Conservation (phyloP, 257 asterid genomes). For the Vinca minor region DNA sequence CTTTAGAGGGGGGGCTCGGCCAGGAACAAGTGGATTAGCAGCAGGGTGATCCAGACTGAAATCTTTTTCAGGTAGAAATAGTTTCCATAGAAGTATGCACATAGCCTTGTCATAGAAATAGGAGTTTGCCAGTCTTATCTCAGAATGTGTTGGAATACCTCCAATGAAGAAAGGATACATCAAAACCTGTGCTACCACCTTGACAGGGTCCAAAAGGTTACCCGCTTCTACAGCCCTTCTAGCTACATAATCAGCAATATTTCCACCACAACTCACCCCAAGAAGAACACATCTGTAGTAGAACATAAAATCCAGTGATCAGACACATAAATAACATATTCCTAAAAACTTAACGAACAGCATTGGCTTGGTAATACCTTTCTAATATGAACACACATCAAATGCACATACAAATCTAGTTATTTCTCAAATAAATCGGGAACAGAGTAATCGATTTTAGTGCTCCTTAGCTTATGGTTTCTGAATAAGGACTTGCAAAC, state of each 20-base stretch:
- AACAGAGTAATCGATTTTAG: neutral
- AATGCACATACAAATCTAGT: neutral
- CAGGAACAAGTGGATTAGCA: constrained; percentile 61
- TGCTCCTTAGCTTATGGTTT: neutral
- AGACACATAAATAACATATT: neutral
- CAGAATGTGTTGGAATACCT: constrained; percentile 76
- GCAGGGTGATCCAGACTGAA: constrained; percentile 76
- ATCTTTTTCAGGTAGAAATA: constrained; percentile 64
- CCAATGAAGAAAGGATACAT: constrained; percentile 95
- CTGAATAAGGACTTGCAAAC: neutral
- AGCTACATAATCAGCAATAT: constrained; percentile 68
- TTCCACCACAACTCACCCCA: constrained; percentile 95
- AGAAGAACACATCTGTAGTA: constrained; percentile 79
- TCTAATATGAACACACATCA: neutral
- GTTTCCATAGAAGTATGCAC: constrained; percentile 79
- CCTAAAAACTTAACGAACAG: neutral
- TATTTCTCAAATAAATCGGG: neutral
- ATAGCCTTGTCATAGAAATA: constrained; percentile 87
- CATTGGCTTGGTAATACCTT: neutral
- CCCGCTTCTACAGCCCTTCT: constrained; percentile 78
- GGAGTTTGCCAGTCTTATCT: constrained; percentile 72
- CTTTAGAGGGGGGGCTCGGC: constrained; percentile 61
- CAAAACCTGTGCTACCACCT: constrained; percentile 87
- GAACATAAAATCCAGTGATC: neutral
- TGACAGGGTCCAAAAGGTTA: constrained; percentile 74